Evolutionary conservation across 1,139 yeast genomes (phyloP), one percentile per base, ranked within the genome.

Genomic region (Yamadazyma oceani): DNA sequence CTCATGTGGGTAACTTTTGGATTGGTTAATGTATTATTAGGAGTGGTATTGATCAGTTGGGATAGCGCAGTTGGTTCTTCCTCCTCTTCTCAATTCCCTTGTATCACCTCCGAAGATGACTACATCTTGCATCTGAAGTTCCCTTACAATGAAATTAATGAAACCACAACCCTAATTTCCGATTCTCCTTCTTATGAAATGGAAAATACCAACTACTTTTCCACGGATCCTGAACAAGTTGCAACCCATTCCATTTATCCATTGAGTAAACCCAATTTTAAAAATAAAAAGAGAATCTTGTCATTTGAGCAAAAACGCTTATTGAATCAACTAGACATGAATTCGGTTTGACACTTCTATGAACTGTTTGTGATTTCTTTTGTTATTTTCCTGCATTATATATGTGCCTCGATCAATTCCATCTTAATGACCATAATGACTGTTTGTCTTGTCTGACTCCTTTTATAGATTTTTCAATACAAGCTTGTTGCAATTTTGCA

Each of bases 31-130:
- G 77, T 71, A 1, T 54, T 71, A 36, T 45, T 60, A 33, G 77
- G 77, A 1, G 76, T 70, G 19, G 60, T 69, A 3, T 50, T 63
- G 7, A 63, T 71, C 17, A 67, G 75, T 45, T 69, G 75, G 73
- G 74, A 69, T 43, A 59, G 71, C 42, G 69, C 73, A 2, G 54
- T 63, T 43, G 62, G 59, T 7, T 5, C 33, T 15, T 17, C 26
- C 11, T 8, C 23, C 7, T 5, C 13, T 11, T 21, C 11, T 13
- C 24, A 26, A 7, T 19, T 35, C 29, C 31, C 34, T 6, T 22
- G 30, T 3, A 37, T 35, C 11, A 35, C 33, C 8, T 31, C 36
- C 14, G 57, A 52, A 35, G 58, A 54, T 17, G 55, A 52, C 14
- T 42, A 44, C 26, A 41, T 55, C 19, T 32, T 55, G 12, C 47